phyloP scores from a whole-genome alignment of 306 rosid genomes.

The Vigna nakashimae region DNA sequence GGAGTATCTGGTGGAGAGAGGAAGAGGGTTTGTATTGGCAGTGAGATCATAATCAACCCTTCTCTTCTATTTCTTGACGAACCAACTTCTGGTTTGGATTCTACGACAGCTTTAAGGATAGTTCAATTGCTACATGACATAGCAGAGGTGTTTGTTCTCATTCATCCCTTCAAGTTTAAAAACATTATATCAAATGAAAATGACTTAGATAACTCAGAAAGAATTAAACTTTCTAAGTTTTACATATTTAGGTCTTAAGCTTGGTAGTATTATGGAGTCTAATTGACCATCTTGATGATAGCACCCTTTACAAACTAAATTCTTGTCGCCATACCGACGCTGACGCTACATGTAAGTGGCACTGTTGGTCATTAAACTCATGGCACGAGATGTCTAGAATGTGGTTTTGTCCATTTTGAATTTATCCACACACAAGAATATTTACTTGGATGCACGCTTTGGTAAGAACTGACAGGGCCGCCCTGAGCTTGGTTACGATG shows the following conservation, averaged over 20 bases:
- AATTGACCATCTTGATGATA: conserved; percentile 18
- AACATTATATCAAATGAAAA: background rate
- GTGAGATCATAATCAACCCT: conserved; percentile 89
- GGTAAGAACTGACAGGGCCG: background rate
- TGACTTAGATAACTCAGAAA: background rate
- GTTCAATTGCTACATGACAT: conserved; percentile 95
- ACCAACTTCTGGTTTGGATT: conserved; percentile 98
- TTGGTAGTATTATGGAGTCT: background rate
- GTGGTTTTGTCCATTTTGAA: background rate
- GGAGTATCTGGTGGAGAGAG: conserved; percentile 99
- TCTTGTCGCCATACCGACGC: background rate
- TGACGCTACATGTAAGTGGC: background rate
- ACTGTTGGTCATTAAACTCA: background rate
- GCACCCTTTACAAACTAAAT: background rate
- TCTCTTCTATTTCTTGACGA: conserved; percentile 93
- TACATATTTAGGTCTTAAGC: no score
- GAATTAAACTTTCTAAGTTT: background rate
- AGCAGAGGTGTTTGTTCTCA: conserved; percentile 70
- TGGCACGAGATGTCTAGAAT: background rate
- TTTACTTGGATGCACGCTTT: conserved; percentile 7
- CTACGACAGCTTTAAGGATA: conserved; percentile 90
- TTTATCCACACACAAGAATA: no score
- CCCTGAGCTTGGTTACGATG: no score
- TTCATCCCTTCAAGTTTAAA: background rate
- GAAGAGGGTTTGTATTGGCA: conserved; percentile 94